These are phyloP conservation scores for Tilletia caries DNA, from an alignment of 1,284 basidiomycete genomes.

Conservation along the genomic window DNA sequence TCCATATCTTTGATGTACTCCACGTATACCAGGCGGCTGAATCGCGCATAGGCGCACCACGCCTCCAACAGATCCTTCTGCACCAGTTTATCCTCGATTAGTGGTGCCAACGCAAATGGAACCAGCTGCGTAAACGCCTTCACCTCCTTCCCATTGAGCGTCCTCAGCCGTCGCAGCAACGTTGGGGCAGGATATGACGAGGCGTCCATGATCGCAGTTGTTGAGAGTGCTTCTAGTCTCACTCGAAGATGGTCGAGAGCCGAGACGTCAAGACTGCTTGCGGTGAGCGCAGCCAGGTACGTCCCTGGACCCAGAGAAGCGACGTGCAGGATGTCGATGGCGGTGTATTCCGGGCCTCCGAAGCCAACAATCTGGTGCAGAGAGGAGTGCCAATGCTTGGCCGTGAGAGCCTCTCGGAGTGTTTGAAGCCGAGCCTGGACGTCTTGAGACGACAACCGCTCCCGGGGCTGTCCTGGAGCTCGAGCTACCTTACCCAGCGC, in stretches of 20 bases:
- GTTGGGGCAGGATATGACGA: not conserved
- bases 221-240: not conserved
- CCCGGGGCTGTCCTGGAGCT: not conserved
- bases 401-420: not conserved
- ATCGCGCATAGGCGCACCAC: not conserved
- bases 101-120: not conserved
- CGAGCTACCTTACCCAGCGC: not conserved
- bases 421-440: not conserved
- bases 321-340: not conserved
- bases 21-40: not conserved
- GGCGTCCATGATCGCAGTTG: not conserved
- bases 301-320: not conserved
- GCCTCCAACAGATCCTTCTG: not conserved
- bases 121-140: not conserved
- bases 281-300: not conserved
- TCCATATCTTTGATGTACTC: not conserved
- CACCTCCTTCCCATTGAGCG: too few relatives aligned
- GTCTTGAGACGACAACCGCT: not conserved
- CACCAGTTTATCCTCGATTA: not conserved
- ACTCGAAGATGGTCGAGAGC: not conserved
- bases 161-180: not conserved
- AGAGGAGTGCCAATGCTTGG: not conserved
- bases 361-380: not conserved
- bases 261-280: not conserved
- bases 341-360: not conserved